phyloP scores from a whole-genome alignment of 2,329 filamentous ascomycete species.

The Colletotrichum endophyticum region DNA sequence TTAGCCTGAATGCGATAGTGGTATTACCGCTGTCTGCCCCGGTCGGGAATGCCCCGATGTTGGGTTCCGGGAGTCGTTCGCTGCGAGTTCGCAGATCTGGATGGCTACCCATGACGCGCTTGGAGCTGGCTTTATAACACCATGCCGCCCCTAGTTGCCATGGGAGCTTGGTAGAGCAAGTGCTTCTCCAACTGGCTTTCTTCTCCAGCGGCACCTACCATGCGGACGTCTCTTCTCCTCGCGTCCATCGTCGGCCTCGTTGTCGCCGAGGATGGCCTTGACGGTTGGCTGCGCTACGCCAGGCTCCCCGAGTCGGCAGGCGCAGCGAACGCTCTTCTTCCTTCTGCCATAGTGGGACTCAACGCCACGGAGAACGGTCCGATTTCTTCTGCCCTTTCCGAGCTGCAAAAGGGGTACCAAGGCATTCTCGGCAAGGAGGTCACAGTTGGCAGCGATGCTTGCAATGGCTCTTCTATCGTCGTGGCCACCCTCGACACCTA shows the following conservation, averaged over 20 bases:
- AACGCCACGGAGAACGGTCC: slow-evolving; percentile 61
- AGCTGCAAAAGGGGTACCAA: slow-evolving; percentile 61
- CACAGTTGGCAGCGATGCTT: slow-evolving; percentile 26
- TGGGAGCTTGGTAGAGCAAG: background rate
- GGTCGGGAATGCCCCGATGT: background rate
- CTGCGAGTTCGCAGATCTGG: slow-evolving; percentile 4
- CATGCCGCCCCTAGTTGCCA: background rate
- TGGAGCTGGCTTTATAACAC: background rate
- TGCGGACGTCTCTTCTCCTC: slow-evolving; percentile 32
- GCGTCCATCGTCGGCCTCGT: slow-evolving; percentile 39
- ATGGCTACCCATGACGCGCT: background rate
- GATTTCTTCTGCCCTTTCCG: slow-evolving; percentile 62
- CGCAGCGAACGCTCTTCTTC: slow-evolving; percentile 49
- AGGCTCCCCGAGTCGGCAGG: slow-evolving; percentile 40
- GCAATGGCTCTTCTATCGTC: slow-evolving; percentile 15
- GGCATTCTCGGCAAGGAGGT: slow-evolving; percentile 60
- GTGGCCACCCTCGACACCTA: slow-evolving; percentile 26
- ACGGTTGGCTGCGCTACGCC: slow-evolving; percentile 70
- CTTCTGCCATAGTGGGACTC: slow-evolving; percentile 55
- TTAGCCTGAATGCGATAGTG: slow-evolving; percentile 16
- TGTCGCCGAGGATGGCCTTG: slow-evolving; percentile 63
- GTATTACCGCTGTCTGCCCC: background rate
- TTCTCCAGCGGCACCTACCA: slow-evolving; percentile 12
- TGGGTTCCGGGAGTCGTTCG: background rate
- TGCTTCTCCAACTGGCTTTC: slow-evolving; percentile 1